These are phyloP conservation scores for Suhomyces canberraensis DNA, from an alignment of 805 yeast species.

Conservation along the genomic window DNA sequence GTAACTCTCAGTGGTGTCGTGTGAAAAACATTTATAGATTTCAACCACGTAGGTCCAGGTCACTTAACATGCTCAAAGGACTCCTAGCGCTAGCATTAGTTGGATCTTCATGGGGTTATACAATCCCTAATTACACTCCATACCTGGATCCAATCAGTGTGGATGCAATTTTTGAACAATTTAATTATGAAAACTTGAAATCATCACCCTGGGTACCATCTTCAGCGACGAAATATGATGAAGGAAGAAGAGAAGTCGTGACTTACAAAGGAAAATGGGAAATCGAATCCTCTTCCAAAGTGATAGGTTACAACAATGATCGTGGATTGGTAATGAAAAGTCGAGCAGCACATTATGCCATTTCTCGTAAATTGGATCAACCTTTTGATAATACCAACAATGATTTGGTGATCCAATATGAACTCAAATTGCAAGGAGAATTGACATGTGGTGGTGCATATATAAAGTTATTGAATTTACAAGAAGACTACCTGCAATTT, in stretches of 20 bases:
- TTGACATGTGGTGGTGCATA: constrained; percentile 89
- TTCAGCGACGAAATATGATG: constrained; percentile 36
- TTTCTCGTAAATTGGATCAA: constrained; percentile 56
- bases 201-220: constrained; percentile 50
- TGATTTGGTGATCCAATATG: constrained; percentile 83
- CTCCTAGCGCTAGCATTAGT: background rate
- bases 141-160: background rate
- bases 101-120: background rate
- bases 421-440: constrained; percentile 78
- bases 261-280: constrained; percentile 74
- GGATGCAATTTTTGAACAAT: constrained; percentile 64
- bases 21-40: background rate
- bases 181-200: constrained; percentile 27
- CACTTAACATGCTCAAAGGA: background rate
- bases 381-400: constrained; percentile 59
- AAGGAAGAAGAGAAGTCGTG: constrained; percentile 43
- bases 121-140: background rate
- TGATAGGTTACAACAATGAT: constrained; percentile 63
- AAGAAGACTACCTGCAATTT: constrained; percentile 47
- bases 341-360: constrained; percentile 80
- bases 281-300: constrained; percentile 52
- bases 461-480: constrained; percentile 61
- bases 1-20: background rate
- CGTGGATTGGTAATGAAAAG: constrained; percentile 73
- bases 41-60: too few species aligned